Evolutionary conservation across 768 basidiomycete species (phyloP).

Genomic region (Scleroderma bovista): DNA sequence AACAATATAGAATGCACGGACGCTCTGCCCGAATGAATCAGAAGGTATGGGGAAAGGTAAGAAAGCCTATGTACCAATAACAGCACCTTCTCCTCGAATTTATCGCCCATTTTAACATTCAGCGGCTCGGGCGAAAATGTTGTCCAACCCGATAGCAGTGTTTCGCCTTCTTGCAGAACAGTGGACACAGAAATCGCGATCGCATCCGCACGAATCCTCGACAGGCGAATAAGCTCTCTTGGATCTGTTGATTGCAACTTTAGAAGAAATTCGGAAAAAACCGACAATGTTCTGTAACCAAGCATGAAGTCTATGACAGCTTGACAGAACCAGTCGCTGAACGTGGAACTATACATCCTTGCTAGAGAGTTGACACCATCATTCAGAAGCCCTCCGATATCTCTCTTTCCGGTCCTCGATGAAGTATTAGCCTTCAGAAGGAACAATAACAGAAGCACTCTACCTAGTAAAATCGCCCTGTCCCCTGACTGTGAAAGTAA

Average conservation of each 20-base stretch:
- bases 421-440: constrained; percentile 5
- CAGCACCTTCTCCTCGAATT: constrained; percentile 92
- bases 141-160: constrained; percentile 84
- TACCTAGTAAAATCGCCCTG: constrained; percentile 88
- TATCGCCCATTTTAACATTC: constrained; percentile 65
- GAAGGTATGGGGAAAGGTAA: constrained; percentile 1
- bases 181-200: constrained; percentile 83
- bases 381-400: constrained; percentile 85
- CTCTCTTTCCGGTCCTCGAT: constrained; percentile 88
- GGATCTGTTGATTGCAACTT: constrained; percentile 91
- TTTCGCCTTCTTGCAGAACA: constrained; percentile 72
- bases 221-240: constrained; percentile 79
- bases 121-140: constrained; percentile 78
- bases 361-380: constrained; percentile 95
- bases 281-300: constrained; percentile 77
- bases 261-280: constrained; percentile 91
- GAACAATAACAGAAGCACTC: background rate
- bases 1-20: constrained; percentile 66
- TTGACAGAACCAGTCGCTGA: constrained; percentile 95
- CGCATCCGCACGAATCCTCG: constrained; percentile 86
- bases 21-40: constrained; percentile 20
- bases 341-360: constrained; percentile 83
- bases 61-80: constrained; percentile 61
- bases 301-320: constrained; percentile 92
- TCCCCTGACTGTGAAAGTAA: background rate